A percentile compares a stretch with the other conserved stretches of the same genome.
Conservation (phyloP, 306 rosid genomes). For the Cicer chorassanicum region DNA sequence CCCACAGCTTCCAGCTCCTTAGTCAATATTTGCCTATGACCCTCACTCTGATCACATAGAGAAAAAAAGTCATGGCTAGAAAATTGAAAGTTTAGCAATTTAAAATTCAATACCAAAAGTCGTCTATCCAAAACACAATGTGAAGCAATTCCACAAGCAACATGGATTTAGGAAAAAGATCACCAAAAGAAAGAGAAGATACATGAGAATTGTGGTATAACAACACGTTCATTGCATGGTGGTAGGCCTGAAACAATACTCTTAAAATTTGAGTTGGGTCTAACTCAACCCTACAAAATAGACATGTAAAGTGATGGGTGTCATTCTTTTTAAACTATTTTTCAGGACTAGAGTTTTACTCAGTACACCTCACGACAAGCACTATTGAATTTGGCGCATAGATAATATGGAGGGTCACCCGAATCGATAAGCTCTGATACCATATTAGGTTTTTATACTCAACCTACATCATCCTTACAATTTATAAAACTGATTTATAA, state of each 20-base stretch:
- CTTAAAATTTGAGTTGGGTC: too few relatives aligned
- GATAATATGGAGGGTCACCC: too few relatives aligned
- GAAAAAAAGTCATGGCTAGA: constrained; percentile 25
- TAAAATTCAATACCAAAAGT: constrained; percentile 21
- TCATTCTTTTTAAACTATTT: too few relatives aligned
- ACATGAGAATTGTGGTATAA: constrained; percentile 20
- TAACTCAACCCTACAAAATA: too few relatives aligned
- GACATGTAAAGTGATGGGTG: too few relatives aligned
- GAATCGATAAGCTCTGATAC: too few relatives aligned
- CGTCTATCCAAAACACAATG: constrained; percentile 2
- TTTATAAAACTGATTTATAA: too few relatives aligned
- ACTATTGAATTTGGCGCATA: too few relatives aligned
- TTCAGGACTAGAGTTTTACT: too few relatives aligned
- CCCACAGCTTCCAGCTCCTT: constrained; percentile 99
- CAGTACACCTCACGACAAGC: too few relatives aligned
- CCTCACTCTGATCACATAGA: constrained; percentile 78
- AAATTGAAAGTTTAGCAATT: constrained; percentile 26
- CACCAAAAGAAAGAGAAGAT: background rate
- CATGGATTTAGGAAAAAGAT: constrained; percentile 18
- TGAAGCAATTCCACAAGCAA: constrained; percentile 34
- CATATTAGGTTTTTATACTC: too few relatives aligned
- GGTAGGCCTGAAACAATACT: background rate
- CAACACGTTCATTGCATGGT: constrained; percentile 13
- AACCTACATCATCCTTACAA: too few relatives aligned
- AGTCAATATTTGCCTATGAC: constrained; percentile 97